Evolutionary conservation across 2,329 filamentous ascomycete species (phyloP).

Genomic region (Penicillium sp.): DNA sequence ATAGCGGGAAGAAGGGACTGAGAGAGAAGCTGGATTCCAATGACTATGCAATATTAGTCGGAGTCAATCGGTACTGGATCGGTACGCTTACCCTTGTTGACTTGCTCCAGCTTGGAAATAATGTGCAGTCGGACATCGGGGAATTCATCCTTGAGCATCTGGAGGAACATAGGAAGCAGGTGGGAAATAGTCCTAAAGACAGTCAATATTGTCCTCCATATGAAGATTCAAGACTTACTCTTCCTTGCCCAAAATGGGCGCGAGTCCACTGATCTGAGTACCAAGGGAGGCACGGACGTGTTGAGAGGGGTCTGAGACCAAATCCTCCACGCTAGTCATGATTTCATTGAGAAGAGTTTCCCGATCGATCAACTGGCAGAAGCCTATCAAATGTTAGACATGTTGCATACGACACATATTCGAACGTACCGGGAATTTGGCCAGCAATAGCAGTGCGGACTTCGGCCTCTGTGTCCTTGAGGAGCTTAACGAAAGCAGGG

Average conservation of each 20-base stretch:
- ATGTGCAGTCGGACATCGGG: slow-evolving; percentile 97
- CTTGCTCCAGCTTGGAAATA: slow-evolving; percentile 98
- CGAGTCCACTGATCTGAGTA: slow-evolving; percentile 94
- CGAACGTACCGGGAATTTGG: slow-evolving; percentile 76
- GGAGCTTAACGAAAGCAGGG: slow-evolving; percentile 92
- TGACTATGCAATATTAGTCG: slow-evolving; percentile 60
- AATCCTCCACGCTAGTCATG: slow-evolving; percentile 93
- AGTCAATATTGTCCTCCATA: slow-evolving; percentile 20
- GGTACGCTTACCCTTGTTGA: slow-evolving; percentile 77
- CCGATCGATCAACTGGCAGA: slow-evolving; percentile 86
- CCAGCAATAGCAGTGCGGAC: slow-evolving; percentile 95
- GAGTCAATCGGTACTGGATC: not conserved
- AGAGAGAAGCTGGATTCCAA: slow-evolving; percentile 94
- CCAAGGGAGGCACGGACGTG: slow-evolving; percentile 94
- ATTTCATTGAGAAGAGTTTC: slow-evolving; percentile 90
- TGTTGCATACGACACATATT: not conserved
- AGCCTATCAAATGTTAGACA: slow-evolving; percentile 59
- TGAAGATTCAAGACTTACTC: slow-evolving; percentile 64
- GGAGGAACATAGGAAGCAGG: slow-evolving; percentile 95
- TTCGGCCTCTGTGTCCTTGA: slow-evolving; percentile 97
- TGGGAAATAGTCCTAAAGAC: slow-evolving; percentile 81
- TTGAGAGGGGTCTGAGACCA: slow-evolving; percentile 94
- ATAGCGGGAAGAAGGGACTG: slow-evolving; percentile 96
- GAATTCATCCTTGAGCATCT: slow-evolving; percentile 99
- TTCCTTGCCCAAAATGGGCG: slow-evolving; percentile 95